Conservation (phyloP, 192 early-diverging fungal species). For the Backusella liffmaniae region DNA sequence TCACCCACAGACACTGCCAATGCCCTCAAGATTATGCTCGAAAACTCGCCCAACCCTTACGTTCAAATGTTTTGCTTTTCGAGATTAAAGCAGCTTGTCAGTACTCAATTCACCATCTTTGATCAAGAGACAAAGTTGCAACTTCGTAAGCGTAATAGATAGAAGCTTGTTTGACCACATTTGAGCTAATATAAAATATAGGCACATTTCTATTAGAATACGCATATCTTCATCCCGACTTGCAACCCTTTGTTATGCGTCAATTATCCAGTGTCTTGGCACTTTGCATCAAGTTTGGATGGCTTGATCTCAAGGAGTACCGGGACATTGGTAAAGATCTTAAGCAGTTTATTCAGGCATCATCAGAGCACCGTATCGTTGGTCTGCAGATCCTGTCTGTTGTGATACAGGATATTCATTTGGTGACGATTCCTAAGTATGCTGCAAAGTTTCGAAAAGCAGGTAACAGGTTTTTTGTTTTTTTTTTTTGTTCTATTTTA, state of each 20-base stretch:
- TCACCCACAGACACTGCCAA: conserved; percentile 58
- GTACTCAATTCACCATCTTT: conserved; percentile 35
- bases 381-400: conserved; percentile 66
- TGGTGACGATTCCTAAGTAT: conserved; percentile 53
- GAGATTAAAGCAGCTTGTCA: conserved; percentile 57
- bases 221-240: conserved; percentile 50
- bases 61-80: conserved; percentile 61
- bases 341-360: conserved; percentile 54
- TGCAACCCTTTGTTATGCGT: conserved; percentile 56
- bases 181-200: conserved; percentile 11
- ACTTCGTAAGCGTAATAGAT: conserved; percentile 13
- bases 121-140: conserved; percentile 30
- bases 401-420: conserved; percentile 76
- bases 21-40: conserved; percentile 55
- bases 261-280: conserved; percentile 60
- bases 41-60: conserved; percentile 61
- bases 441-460: conserved; percentile 67
- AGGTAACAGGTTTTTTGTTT: conserved; percentile 36
- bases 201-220: conserved; percentile 64
- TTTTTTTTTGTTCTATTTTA: background rate
- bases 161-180: background rate
- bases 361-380: conserved; percentile 56
- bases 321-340: conserved; percentile 50
- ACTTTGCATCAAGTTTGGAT: conserved; percentile 64
- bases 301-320: conserved; percentile 73